Evolutionary conservation across 2,329 filamentous ascomycete species (phyloP), one percentile per base, ranked within the genome.

Genomic region (Pestalotiopsis fici): DNA sequence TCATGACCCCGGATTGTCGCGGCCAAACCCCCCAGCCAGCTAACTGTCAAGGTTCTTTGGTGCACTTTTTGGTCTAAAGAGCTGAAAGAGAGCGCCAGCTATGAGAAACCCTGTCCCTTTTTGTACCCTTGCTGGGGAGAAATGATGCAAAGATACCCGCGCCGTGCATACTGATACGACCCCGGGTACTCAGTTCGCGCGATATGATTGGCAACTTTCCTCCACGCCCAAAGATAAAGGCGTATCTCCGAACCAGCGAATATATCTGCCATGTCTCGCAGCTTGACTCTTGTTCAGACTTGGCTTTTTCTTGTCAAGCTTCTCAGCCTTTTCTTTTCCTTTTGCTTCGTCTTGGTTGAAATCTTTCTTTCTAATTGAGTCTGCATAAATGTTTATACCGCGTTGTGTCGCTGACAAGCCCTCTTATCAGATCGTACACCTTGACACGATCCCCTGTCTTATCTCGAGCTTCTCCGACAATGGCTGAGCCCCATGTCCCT

Each of bases 401-500:
- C 11, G 11, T 35, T 50, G n/a, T n/a, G 18, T 18, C 43, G 15
- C 21, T 7, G 18, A 50, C 18, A 7, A 50, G 21, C 21, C 18
- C 3, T 50, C n/a, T 50, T 50, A 50, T 50, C 43, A 21, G 43
- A 23, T 23, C n/a, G 6, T 27, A n/a, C 55, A 1, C 3, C 13
- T 23, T 13, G 13, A 25, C n/a, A 23, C 27, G 13, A 57, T 31
- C 23, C 23, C 25, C 4, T 35, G 31, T 35, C 31, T 35, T 35
- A 31, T n/a, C 23, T 12, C n/a, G 23, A 57, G 23, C 21, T 4
- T 56, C 31, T 59, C 56, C 11, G 13, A 62, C 39, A 27, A 67
- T 67, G 66, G 31, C 66, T 7, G 57, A 13, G 23, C 64, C 67
- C 60, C 64, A 57, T 6, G 47, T 65, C 9, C 73, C 72, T n/a